phyloP scores from a whole-genome alignment of 2,329 filamentous ascomycete genomes.

The Xylaria sp. region DNA sequence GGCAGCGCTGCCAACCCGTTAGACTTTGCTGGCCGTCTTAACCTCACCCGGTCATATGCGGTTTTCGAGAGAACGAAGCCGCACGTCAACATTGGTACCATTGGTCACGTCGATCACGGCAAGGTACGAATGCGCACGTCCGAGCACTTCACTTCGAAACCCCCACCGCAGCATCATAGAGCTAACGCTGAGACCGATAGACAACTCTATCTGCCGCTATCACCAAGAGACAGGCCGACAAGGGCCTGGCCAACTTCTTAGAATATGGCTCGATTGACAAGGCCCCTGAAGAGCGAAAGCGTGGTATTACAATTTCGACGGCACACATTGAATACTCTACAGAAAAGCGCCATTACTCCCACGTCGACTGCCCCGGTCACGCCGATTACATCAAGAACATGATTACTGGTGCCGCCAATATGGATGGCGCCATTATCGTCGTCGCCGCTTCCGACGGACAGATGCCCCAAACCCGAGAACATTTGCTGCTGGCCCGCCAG shows the following conservation, averaged over 20 bases:
- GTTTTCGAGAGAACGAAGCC: constrained; percentile 91
- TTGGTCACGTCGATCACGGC: constrained; percentile 99
- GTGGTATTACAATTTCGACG: constrained; percentile 99
- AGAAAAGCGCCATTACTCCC: constrained; percentile 94
- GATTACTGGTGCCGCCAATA: constrained; percentile 99
- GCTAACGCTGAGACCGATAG: constrained; percentile 60
- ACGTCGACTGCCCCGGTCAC: constrained; percentile 99
- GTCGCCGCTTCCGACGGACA: constrained; percentile 98
- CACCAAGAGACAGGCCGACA: constrained; percentile 96
- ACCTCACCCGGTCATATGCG: constrained; percentile 73
- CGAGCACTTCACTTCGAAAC: not conserved
- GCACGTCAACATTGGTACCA: constrained; percentile 99
- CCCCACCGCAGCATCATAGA: not conserved
- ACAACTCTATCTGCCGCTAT: constrained; percentile 98
- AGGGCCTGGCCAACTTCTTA: constrained; percentile 92
- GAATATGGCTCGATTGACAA: constrained; percentile 99
- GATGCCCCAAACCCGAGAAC: constrained; percentile 99
- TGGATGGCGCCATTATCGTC: constrained; percentile 99
- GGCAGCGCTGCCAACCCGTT: constrained; percentile 79
- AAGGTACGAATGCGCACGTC: constrained; percentile 71
- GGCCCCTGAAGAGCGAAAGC: constrained; percentile 98
- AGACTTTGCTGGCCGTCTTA: constrained; percentile 74
- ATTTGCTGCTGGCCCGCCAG: constrained; percentile 96
- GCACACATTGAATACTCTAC: constrained; percentile 99
- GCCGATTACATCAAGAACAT: constrained; percentile 99